Evolutionary conservation across 192 early-diverging fungal genomes (phyloP).

Genomic region (Coemansia sp.): DNA sequence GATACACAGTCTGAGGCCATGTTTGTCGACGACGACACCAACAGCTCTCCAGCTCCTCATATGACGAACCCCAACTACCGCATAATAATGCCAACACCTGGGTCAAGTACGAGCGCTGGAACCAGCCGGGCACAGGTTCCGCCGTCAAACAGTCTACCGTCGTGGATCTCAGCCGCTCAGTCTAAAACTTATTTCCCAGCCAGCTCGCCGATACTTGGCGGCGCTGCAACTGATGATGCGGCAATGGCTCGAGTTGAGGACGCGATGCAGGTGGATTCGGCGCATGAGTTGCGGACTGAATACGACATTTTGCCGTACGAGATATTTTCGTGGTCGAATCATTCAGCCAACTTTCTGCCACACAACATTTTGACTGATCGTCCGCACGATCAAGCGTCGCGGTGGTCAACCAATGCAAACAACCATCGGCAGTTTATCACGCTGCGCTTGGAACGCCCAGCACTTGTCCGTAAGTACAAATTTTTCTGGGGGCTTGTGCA

Average conservation of each 20-base stretch:
- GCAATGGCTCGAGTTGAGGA: not conserved
- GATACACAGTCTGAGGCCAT: not conserved
- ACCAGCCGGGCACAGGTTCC: not conserved
- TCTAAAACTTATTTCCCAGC: conserved; percentile 37
- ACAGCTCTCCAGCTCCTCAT: conserved; percentile 27
- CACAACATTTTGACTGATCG: conserved; percentile 78
- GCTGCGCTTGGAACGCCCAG: conserved; percentile 81
- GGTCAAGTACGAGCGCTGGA: not conserved
- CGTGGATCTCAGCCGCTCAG: conserved; percentile 30
- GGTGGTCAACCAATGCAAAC: conserved; percentile 86
- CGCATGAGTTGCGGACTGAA: conserved; percentile 42
- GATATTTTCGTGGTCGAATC: conserved; percentile 75
- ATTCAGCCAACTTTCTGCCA: conserved; percentile 83
- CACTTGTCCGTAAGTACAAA: conserved; percentile 74
- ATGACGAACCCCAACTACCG: conserved; percentile 55
- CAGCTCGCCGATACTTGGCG: conserved; percentile 26
- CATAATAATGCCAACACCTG: conserved; percentile 26
- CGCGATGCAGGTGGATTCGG: conserved; percentile 9
- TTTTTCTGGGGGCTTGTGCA: not conserved
- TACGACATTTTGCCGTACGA: conserved; percentile 59
- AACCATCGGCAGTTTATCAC: conserved; percentile 92
- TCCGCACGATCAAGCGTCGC: conserved; percentile 84
- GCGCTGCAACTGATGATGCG: not conserved
- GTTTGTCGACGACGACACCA: not conserved
- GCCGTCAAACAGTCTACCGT: conserved; percentile 14